Conservation (phyloP, 176 grass and related monocot species). For the Chloris gayana region DNA sequence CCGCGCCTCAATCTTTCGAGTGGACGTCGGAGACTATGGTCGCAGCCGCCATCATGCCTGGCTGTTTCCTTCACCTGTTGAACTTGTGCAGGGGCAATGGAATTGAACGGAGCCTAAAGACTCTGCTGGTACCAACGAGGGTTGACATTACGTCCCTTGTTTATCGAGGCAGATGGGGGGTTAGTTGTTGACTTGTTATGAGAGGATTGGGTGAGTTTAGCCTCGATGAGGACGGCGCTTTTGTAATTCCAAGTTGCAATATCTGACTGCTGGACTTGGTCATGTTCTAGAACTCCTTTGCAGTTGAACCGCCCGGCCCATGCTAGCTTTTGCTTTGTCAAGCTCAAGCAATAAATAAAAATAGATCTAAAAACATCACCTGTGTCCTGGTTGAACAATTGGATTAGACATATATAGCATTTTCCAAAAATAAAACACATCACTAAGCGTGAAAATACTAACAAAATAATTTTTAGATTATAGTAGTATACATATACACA, state of each 20-base stretch:
- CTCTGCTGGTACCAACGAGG: conserved; percentile 2
- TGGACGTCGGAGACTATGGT: neutral
- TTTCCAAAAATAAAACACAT: too few relatives aligned
- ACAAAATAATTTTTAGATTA: too few relatives aligned
- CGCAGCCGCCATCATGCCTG: neutral
- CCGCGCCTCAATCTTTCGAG: neutral
- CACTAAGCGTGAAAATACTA: too few relatives aligned
- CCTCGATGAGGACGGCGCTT: neutral
- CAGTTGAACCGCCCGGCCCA: neutral
- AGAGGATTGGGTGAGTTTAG: conserved; percentile 5
- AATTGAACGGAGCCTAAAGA: neutral
- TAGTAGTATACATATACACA: too few relatives aligned
- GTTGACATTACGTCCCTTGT: conserved; percentile 19
- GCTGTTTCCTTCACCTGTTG: neutral
- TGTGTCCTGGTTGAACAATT: too few relatives aligned
- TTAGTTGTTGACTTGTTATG: neutral
- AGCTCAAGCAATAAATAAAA: too few relatives aligned
- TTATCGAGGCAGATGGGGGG: conserved; percentile 11
- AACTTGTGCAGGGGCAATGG: neutral
- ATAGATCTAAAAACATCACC: too few relatives aligned
- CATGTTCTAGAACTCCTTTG: neutral
- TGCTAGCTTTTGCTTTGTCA: too few relatives aligned
- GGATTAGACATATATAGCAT: too few relatives aligned
- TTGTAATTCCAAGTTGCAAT: conserved; percentile 5
- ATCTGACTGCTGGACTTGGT: neutral